Percentiles rank a stretch among this genome's conserved stretches.
phyloP scores from a whole-genome alignment of 257 asterid genomes.

The Solanum peruvianum region DNA sequence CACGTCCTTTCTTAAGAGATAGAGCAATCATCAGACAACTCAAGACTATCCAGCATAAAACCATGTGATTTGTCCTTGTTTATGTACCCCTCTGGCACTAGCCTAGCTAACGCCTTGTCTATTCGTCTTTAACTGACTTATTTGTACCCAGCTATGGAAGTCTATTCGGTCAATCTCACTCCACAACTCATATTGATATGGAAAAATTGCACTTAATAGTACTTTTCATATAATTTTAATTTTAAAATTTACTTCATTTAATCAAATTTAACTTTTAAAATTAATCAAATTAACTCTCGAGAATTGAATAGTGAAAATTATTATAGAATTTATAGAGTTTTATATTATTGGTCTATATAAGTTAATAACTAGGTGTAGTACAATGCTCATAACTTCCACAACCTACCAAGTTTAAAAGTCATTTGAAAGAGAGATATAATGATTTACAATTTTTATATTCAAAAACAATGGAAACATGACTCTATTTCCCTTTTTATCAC shows the following conservation, averaged over 20 bases:
- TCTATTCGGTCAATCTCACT: neutral
- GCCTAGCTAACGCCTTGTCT: neutral
- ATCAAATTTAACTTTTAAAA: neutral
- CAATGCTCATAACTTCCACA: neutral
- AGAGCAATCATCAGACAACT: no score
- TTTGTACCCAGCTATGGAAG: no score
- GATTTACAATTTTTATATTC: neutral
- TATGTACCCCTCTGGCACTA: neutral
- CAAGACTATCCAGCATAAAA: accelerated
- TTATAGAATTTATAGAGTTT: neutral
- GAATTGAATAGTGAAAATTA: neutral
- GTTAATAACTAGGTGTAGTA: neutral
- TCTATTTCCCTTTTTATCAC: neutral
- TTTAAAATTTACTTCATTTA: neutral
- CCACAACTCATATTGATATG: neutral
- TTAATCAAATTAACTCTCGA: neutral
- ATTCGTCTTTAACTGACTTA: neutral
- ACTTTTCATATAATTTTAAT: neutral
- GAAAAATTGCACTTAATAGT: neutral
- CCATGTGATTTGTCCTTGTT: neutral
- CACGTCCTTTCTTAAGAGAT: neutral
- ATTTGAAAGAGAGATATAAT: neutral
- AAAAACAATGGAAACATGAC: neutral
- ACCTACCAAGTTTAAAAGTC: neutral
- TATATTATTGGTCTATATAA: neutral